Percentiles rank a stretch among this genome's conserved stretches.
phyloP scores from a whole-genome alignment of 306 rosid species.

The Inga leiocalycina region DNA sequence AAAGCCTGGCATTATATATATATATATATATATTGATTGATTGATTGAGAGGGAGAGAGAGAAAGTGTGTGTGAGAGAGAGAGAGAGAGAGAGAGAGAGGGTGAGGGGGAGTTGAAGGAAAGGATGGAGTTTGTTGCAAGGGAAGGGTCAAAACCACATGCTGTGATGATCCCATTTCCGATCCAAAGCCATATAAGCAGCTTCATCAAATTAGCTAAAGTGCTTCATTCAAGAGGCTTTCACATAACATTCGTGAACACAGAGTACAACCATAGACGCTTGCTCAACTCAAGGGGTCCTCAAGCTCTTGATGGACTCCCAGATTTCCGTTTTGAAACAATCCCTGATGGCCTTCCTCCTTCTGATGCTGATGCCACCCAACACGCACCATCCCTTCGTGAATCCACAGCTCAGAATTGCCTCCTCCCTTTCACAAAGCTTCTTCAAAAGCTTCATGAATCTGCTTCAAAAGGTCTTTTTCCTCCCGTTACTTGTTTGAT shows the following conservation, averaged over 20 bases:
- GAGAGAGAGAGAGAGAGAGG: no score
- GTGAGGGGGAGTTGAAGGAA: neutral
- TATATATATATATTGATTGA: no score
- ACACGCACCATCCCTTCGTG: neutral
- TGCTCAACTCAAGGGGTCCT: neutral
- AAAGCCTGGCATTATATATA: neutral
- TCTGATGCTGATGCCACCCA: neutral
- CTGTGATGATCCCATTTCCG: neutral
- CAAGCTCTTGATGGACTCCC: neutral
- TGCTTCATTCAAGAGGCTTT: neutral
- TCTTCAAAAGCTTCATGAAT: neutral
- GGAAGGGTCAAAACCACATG: neutral
- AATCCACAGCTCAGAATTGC: neutral
- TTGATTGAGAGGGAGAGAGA: neutral
- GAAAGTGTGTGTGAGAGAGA: neutral
- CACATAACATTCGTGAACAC: neutral
- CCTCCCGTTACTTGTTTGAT: neutral
- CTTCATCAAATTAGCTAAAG: neutral
- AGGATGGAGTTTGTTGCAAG: neutral
- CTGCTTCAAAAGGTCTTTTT: neutral
- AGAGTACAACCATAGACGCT: neutral
- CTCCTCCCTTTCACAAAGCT: neutral
- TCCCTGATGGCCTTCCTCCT: neutral
- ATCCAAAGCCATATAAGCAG: neutral
- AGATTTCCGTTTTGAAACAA: neutral